Evolutionary conservation across 2,329 filamentous ascomycete species (phyloP), one percentile per base, ranked within the genome.

Genomic region (Fusarium multiceps): DNA sequence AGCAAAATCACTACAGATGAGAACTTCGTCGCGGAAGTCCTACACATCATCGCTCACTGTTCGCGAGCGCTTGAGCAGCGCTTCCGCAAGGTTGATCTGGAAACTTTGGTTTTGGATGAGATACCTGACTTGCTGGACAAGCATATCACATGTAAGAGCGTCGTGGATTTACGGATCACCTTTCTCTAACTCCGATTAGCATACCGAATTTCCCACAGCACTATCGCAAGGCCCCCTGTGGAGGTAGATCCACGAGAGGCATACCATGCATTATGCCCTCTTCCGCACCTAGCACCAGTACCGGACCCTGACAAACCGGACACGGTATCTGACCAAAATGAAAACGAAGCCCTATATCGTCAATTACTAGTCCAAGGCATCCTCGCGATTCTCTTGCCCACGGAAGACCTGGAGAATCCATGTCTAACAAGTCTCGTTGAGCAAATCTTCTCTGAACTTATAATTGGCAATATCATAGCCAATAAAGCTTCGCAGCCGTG

Each of bases 31-130:
- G 90, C 92, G 72, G 94, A 98, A 82, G 87, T 98, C 61, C 86
- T 98, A 56, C 93, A 93, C 76, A 90, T 97, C 71, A 92, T 98
- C 75, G 96, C 95, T 42, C 95, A 98, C 80, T 96, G 93, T 79
- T 97, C 93, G 42, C 87, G 93, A 60, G 93, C 90, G 10, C 81
- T 99, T 62, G 96, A 98, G 81, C 92, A 97, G 82, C 88, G 96
- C 73, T 81, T 97, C 63, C 88, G 93, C 62, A 89, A 91, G 76
- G 87, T 97, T 28, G 94, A 98, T 80, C 79, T 98, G 65, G 93
- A 96, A 82, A 89, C 89, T 69, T 80, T 99, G 72, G 72, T 97
- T 45, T 84, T 98, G 64, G 93, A 99, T 78, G 95, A 98, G 82
- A 85, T 98, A 47, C 93, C 95, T 20, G 90, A 90, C 65, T 82